These are phyloP conservation scores for Colletotrichum cordylinicola DNA, from an alignment of 2,329 filamentous ascomycete genomes.

Conservation along the genomic window DNA sequence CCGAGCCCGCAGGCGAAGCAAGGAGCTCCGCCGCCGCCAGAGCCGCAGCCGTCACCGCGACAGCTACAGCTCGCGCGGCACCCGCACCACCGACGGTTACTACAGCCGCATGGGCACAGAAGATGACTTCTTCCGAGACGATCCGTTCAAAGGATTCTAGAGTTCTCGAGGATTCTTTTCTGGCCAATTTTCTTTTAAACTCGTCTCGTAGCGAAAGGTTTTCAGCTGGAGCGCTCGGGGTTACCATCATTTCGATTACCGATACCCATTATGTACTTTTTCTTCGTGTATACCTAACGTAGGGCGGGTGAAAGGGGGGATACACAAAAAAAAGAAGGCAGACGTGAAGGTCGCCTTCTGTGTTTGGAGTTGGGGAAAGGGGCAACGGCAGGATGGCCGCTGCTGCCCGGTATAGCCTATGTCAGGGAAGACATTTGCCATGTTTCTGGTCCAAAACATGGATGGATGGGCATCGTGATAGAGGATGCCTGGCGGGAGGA, in stretches of 20 bases:
- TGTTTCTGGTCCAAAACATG: neutral
- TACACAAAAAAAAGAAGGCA: neutral
- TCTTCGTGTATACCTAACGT: neutral
- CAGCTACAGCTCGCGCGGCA: slow-evolving; percentile 52
- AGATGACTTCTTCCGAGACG: slow-evolving; percentile 64
- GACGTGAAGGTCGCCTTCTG: neutral
- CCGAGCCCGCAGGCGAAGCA: slow-evolving; percentile 57
- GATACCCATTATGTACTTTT: slow-evolving; percentile 18
- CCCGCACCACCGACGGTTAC: slow-evolving; percentile 52
- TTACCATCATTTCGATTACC: slow-evolving; percentile 13
- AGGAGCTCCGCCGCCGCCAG: slow-evolving; percentile 56
- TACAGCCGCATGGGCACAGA: slow-evolving; percentile 54
- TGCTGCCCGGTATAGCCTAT: neutral
- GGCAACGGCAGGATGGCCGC: neutral
- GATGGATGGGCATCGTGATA: neutral
- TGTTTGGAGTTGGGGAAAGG: neutral
- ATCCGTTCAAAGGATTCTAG: slow-evolving; percentile 68
- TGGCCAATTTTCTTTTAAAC: neutral
- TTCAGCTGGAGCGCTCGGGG: neutral
- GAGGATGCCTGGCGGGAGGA: neutral
- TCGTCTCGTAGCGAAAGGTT: neutral
- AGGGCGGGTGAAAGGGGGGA: neutral
- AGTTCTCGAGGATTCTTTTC: neutral
- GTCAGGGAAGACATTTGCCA: neutral
- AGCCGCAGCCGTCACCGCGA: slow-evolving; percentile 62